A percentile compares a stretch with the other conserved stretches of the same genome.
phyloP scores from a whole-genome alignment of 2,329 filamentous ascomycete species.

The Hymenoscyphus albidus region DNA sequence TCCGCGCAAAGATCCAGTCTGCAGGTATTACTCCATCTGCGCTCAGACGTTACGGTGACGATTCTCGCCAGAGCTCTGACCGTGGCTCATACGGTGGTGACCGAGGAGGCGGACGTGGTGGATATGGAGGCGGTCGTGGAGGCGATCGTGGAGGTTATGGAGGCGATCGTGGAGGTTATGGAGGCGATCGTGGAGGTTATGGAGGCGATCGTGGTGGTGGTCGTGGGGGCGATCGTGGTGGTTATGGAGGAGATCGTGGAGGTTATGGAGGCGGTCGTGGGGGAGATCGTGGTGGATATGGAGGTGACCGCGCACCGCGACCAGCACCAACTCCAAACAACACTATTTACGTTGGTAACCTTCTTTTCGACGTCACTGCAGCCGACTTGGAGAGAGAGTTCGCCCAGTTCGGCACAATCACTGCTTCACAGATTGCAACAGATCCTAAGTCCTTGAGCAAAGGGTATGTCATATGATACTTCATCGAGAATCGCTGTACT shows the following conservation, averaged over 20 bases:
- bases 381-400: slow-evolving; percentile 58
- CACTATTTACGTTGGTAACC: slow-evolving; percentile 62
- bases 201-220: neutral
- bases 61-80: slow-evolving; percentile 17
- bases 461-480: slow-evolving; percentile 48
- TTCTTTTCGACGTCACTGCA: slow-evolving; percentile 64
- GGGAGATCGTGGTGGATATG: slow-evolving; percentile 1
- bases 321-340: slow-evolving; percentile 7
- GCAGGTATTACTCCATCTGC: slow-evolving; percentile 35
- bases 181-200: neutral
- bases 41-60: slow-evolving; percentile 48
- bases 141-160: neutral
- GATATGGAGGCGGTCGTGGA: slow-evolving; percentile 2
- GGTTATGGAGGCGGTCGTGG: neutral
- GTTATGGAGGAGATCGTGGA: neutral
- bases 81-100: neutral
- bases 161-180: neutral
- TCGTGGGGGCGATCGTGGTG: slow-evolving; percentile 3
- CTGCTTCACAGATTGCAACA: slow-evolving; percentile 51
- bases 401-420: slow-evolving; percentile 52
- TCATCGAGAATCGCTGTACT: neutral
- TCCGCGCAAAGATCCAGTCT: slow-evolving; percentile 35
- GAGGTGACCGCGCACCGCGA: neutral
- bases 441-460: slow-evolving; percentile 63
- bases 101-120: neutral